Evolutionary conservation across 2,329 filamentous ascomycete species (phyloP).

Genomic region (Incumbomyces delicatus): DNA sequence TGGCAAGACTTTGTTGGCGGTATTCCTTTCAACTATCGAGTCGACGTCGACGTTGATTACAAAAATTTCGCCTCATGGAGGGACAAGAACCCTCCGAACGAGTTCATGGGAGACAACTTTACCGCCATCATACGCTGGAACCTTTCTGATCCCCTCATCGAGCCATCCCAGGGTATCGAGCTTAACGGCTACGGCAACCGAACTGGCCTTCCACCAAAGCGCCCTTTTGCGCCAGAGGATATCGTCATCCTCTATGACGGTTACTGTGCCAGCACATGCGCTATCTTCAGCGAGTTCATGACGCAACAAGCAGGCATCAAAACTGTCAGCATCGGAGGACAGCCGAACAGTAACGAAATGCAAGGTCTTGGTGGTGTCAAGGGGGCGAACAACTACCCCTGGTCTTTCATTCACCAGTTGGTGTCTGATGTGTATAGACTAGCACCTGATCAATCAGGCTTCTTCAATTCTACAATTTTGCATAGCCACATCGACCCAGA

Average conservation of each 20-base stretch:
- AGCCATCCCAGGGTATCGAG: constrained; percentile 23
- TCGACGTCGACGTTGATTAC: constrained; percentile 32
- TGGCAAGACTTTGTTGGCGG: constrained; percentile 21
- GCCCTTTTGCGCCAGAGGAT: constrained; percentile 49
- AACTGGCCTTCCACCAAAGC: constrained; percentile 32
- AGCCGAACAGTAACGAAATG: constrained; percentile 45
- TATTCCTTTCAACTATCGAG: constrained; percentile 4
- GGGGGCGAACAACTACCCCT: constrained; percentile 29
- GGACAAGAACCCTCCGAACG: constrained; percentile 33
- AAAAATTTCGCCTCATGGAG: constrained; percentile 39
- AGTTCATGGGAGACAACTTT: constrained; percentile 44
- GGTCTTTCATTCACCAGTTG: constrained; percentile 1
- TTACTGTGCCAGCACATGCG: constrained; percentile 50
- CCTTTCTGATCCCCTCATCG: constrained; percentile 33
- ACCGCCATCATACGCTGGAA: constrained; percentile 48
- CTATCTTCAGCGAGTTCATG: constrained; percentile 47
- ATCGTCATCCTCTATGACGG: constrained; percentile 41
- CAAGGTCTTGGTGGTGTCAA: constrained; percentile 58
- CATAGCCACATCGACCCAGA: constrained; percentile 6
- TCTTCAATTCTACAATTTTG: constrained; percentile 14
- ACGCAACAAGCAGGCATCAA: constrained; percentile 45
- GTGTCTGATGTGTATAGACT: neutral
- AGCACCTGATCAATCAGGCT: neutral
- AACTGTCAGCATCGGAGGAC: constrained; percentile 51
- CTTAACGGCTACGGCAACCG: constrained; percentile 43